Evolutionary conservation across 2,329 filamentous ascomycete species (phyloP), one percentile per base, ranked within the genome.

Genomic region (Diaporthe destruens): DNA sequence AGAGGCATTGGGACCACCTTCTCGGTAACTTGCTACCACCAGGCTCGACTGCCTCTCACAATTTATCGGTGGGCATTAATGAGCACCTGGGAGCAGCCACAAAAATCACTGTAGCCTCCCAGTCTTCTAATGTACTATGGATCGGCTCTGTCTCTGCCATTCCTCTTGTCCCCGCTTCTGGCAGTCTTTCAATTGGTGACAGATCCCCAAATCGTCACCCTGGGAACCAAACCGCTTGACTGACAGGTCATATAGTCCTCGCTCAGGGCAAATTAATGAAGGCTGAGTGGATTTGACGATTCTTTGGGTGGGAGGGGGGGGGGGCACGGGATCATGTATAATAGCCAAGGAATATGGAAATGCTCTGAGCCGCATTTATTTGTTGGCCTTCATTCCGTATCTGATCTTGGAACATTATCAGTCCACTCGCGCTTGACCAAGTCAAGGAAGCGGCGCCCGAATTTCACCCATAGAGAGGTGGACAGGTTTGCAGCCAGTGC

Each of bases 141-240:
- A 8, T 1, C 76, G 71, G 9, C 74, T 75, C 6, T 75, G 73
- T 14, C 29, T 14, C 32, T 18, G 51, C 23, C 2, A 16, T 51
- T 29, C 25, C 32, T 5, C 23, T 63, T 16, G 12, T 36, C 12
- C 34, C 34, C 23, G 49, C 29, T 65, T 65, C 59, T 20, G 39
- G 25, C 25, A 51, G 16, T 49, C 9, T 8, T 49, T 16, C 25
- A 49, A 3, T 8, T 9, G 39, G 42, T 25, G 25, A 20, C 49
- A 9, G 59, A 49, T n/a, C 9, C 20, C 42, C 8, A 25, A 11
- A 34, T 49, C 16, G 20, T 65, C 42, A 14, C 34, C 42, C 25
- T 16, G 6, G 18, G 18, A 8, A 20, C 18, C 6, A 12, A 18
- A 25, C 59, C 25, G 16, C 29, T 11, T 6, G 2, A 32, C 6